Percentiles rank a stretch among this genome's conserved stretches.
Conservation (phyloP, 805 yeast genomes). For the Pichia ethanolica region DNA sequence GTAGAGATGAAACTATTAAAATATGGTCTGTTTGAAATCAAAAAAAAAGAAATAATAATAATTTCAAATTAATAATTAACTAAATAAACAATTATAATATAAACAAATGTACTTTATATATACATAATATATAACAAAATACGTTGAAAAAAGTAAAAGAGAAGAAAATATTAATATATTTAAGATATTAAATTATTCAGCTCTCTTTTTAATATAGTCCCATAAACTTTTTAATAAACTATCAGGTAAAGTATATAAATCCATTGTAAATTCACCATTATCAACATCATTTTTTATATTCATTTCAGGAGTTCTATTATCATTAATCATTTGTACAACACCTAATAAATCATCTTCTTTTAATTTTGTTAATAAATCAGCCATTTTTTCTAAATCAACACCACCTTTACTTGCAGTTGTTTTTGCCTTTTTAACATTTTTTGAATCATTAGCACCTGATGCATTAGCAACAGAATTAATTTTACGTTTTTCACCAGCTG, state of each 20-base stretch:
- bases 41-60: no score
- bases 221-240: slow-evolving; percentile 82
- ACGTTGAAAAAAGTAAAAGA: no score
- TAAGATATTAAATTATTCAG: slow-evolving; percentile 13
- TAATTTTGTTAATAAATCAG: slow-evolving; percentile 80
- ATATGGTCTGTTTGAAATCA: slow-evolving; percentile 41
- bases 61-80: not conserved
- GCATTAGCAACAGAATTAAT: slow-evolving; percentile 17
- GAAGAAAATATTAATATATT: not conserved
- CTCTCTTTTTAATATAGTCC: slow-evolving; percentile 83
- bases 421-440: slow-evolving; percentile 45
- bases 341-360: slow-evolving; percentile 89
- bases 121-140: no score
- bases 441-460: slow-evolving; percentile 23
- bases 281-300: slow-evolving; percentile 92
- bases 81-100: no score
- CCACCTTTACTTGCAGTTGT: slow-evolving; percentile 58
- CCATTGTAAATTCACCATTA: slow-evolving; percentile 96
- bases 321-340: slow-evolving; percentile 96
- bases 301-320: slow-evolving; percentile 91
- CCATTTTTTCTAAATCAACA: slow-evolving; percentile 84
- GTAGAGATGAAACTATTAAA: slow-evolving; percentile 71
- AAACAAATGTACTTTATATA: no score
- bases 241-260: slow-evolving; percentile 88
- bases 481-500: slow-evolving; percentile 21